Percentiles rank a stretch among this genome's conserved stretches.
These are phyloP conservation scores for Schoenoplectus tabernaemontani DNA, from an alignment of 202 grass and related monocot species.

Conservation along the genomic window DNA sequence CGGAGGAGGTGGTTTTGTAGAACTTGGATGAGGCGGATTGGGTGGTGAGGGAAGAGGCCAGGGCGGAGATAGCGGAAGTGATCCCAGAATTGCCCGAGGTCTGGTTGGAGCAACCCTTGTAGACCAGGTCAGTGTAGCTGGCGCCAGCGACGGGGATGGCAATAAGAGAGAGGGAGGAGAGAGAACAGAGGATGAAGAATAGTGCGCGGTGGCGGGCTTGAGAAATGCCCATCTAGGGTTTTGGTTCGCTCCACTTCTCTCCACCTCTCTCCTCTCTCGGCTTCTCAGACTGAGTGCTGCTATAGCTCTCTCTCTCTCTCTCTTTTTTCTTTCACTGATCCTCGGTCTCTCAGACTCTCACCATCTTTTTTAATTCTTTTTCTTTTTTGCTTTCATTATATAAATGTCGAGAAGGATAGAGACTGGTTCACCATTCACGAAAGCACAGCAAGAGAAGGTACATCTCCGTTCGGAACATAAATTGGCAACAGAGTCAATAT, in stretches of 20 bases:
- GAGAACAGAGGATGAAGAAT: neutral
- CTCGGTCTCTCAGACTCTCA: neutral
- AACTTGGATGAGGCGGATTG: conserved; percentile 70
- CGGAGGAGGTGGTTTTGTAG: conserved; percentile 68
- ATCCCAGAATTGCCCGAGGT: conserved; percentile 26
- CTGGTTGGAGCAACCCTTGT: conserved; percentile 99
- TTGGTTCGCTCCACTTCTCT: conserved; percentile 19
- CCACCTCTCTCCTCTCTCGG: neutral
- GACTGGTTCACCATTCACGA: neutral
- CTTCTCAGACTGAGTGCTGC: neutral
- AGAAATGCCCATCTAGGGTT: conserved; percentile 52
- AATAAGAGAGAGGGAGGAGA: neutral
- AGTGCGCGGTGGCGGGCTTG: conserved; percentile 25
- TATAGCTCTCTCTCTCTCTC: neutral
- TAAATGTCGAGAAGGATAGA: conserved; percentile 2
- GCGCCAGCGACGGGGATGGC: conserved; percentile 19
- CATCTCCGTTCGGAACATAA: neutral
- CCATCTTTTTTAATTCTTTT: neutral
- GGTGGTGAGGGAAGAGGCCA: conserved; percentile 45
- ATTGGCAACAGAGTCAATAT: no score
- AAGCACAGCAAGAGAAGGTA: neutral
- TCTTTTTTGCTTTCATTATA: conserved; percentile 5
- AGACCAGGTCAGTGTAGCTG: conserved; percentile 63
- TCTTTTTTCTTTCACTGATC: neutral
- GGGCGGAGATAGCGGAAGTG: conserved; percentile 26